phyloP scores from a whole-genome alignment of 305 asterid genomes.

The Solanum hybrid region DNA sequence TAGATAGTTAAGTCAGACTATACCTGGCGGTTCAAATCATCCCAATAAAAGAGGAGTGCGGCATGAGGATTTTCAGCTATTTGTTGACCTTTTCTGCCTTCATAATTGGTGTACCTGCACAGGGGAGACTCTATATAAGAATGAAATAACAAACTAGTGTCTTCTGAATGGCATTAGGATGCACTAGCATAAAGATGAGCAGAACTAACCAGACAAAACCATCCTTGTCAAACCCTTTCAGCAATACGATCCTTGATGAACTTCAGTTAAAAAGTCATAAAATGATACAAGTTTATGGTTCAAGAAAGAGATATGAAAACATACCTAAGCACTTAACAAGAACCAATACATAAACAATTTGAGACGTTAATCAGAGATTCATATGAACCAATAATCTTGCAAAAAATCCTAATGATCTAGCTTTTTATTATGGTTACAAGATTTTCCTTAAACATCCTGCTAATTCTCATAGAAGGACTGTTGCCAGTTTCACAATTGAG shows the following conservation, averaged over 20 bases:
- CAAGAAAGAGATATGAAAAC: neutral
- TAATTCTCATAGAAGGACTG: neutral
- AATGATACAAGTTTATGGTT: neutral
- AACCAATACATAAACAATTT: neutral
- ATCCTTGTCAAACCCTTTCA: constrained; percentile 68
- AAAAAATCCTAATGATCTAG: neutral
- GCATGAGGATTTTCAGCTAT: constrained; percentile 39
- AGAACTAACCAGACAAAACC: constrained; percentile 80
- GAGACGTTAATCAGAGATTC: neutral
- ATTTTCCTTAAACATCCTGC: neutral
- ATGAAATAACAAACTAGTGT: neutral
- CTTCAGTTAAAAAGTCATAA: constrained; percentile 26
- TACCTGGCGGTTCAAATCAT: constrained; percentile 44
- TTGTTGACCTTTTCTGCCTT: constrained; percentile 33
- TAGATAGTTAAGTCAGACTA: neutral
- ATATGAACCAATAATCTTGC: neutral
- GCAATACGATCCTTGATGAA: constrained; percentile 85
- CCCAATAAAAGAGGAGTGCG: constrained; percentile 42
- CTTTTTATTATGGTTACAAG: neutral
- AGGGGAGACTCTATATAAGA: constrained; percentile 11
- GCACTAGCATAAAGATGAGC: constrained; percentile 5
- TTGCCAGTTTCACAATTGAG: neutral
- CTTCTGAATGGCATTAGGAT: constrained; percentile 3
- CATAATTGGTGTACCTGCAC: constrained; percentile 78
- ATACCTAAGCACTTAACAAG: neutral